A percentile compares a stretch with the other conserved stretches of the same genome.
Conservation (phyloP, 2,329 filamentous ascomycete species). For the Coleophoma crateriformis region DNA sequence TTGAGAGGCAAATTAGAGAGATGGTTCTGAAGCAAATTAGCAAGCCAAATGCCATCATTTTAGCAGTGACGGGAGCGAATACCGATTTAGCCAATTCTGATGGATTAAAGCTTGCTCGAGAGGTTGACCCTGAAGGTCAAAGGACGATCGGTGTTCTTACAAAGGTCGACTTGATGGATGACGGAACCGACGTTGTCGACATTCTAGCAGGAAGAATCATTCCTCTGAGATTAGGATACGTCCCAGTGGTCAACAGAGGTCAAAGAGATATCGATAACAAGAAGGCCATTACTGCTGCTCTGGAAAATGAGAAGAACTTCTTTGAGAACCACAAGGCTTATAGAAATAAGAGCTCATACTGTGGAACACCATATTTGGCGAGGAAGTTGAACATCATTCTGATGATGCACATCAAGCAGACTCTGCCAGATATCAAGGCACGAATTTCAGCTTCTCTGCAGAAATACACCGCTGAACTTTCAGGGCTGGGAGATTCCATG, state of each 20-base stretch:
- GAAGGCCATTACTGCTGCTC: slow-evolving; percentile 82
- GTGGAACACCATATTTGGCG: slow-evolving; percentile 93
- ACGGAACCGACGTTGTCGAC: slow-evolving; percentile 96
- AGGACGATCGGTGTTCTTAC: slow-evolving; percentile 97
- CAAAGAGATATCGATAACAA: slow-evolving; percentile 99
- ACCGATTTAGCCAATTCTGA: slow-evolving; percentile 98
- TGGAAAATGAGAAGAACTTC: slow-evolving; percentile 93
- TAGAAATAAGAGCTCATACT: slow-evolving; percentile 97
- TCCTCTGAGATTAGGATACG: slow-evolving; percentile 87
- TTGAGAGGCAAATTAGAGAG: slow-evolving; percentile 92
- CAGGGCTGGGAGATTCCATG: slow-evolving; percentile 83
- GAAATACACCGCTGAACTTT: slow-evolving; percentile 82
- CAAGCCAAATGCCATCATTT: slow-evolving; percentile 96
- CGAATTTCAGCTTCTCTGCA: slow-evolving; percentile 90
- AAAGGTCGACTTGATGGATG: slow-evolving; percentile 98
- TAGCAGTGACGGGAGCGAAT: slow-evolving; percentile 94
- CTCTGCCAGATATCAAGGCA: slow-evolving; percentile 95
- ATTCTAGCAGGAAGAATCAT: slow-evolving; percentile 98
- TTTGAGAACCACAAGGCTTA: slow-evolving; percentile 99
- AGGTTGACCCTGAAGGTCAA: slow-evolving; percentile 96
- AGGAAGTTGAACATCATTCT: slow-evolving; percentile 96
- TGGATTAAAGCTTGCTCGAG: slow-evolving; percentile 89
- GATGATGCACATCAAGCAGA: slow-evolving; percentile 99
- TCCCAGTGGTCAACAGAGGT: slow-evolving; percentile 95
- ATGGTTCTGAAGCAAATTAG: slow-evolving; percentile 99